Evolutionary conservation across 2,329 filamentous ascomycete species (phyloP).

Genomic region (Colletotrichum sp.): DNA sequence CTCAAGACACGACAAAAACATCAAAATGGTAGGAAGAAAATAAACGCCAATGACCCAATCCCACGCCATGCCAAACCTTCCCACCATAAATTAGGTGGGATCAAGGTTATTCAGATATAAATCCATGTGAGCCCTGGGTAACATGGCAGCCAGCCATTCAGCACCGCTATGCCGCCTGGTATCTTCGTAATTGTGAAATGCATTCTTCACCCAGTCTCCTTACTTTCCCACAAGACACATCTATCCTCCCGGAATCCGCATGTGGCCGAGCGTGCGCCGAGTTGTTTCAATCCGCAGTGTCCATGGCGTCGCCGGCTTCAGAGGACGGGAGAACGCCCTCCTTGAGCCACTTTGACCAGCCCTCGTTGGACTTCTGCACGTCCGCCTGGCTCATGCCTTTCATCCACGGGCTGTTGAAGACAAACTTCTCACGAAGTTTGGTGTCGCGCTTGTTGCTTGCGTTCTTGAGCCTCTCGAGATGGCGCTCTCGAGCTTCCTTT

Average conservation of each 20-base stretch:
- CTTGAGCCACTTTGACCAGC: slow-evolving; percentile 58
- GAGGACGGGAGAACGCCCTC: slow-evolving; percentile 47
- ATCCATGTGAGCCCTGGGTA: slow-evolving; percentile 6
- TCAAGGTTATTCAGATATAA: slow-evolving; percentile 8
- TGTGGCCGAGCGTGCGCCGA: neutral
- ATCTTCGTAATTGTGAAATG: slow-evolving; percentile 18
- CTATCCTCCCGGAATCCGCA: neutral
- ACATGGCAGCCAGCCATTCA: slow-evolving; percentile 18
- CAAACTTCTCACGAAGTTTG: slow-evolving; percentile 78
- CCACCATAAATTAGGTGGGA: neutral
- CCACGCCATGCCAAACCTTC: slow-evolving; percentile 12
- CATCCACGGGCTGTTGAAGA: slow-evolving; percentile 81
- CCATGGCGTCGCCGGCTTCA: slow-evolving; percentile 28
- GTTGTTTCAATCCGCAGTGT: slow-evolving; percentile 21
- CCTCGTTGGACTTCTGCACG: slow-evolving; percentile 75
- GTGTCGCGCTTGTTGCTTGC: slow-evolving; percentile 67
- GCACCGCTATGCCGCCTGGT: slow-evolving; percentile 21
- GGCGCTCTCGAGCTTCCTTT: slow-evolving; percentile 63
- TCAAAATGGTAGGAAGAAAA: slow-evolving; percentile 7
- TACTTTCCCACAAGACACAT: neutral
- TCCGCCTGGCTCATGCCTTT: slow-evolving; percentile 79
- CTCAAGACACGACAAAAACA: neutral
- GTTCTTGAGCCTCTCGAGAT: slow-evolving; percentile 54
- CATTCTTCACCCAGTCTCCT: neutral
- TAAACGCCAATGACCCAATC: slow-evolving; percentile 4